Percentiles rank a stretch among this genome's conserved stretches.
These are phyloP conservation scores for Erythrophleum ivorense DNA, from an alignment of 331 rosid species.

Conservation along the genomic window DNA sequence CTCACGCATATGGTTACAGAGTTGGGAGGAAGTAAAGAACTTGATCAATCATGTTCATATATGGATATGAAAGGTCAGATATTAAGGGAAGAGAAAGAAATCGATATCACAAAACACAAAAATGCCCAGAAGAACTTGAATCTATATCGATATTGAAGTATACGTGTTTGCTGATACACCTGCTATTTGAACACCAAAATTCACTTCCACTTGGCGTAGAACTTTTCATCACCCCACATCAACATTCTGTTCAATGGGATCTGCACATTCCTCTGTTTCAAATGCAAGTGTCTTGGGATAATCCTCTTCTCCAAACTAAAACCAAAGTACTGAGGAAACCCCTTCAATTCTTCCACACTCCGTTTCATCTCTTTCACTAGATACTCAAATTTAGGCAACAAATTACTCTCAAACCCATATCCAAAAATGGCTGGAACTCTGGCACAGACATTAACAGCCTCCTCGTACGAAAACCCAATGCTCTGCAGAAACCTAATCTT, in stretches of 20 bases:
- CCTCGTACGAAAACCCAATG: slow-evolving; percentile 58
- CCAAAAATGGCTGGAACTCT: slow-evolving; percentile 84
- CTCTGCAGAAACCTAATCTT: slow-evolving; percentile 59
- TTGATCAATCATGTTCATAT: not conserved
- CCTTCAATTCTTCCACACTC: slow-evolving; percentile 67
- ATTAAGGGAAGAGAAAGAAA: not conserved
- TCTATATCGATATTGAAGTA: not conserved
- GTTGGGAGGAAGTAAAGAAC: not conserved
- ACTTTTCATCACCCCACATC: slow-evolving; percentile 27
- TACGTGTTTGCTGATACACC: no score
- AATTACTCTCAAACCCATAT: slow-evolving; percentile 62
- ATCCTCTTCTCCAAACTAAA: slow-evolving; percentile 76
- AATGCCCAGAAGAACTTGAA: not conserved
- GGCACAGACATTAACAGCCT: slow-evolving; percentile 51
- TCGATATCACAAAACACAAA: not conserved
- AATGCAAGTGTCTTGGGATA: slow-evolving; percentile 72
- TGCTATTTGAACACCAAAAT: not conserved
- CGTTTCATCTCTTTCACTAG: slow-evolving; percentile 72
- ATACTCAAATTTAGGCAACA: slow-evolving; percentile 66
- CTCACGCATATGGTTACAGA: no score
- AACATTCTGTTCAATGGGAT: slow-evolving; percentile 68
- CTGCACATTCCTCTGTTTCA: slow-evolving; percentile 58
- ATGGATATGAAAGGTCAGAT: not conserved
- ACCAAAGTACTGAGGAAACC: slow-evolving; percentile 80
- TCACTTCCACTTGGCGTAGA: slow-evolving; percentile 27